Conservation (phyloP, 805 yeast species). For the Hanseniaspora clermontiae region DNA sequence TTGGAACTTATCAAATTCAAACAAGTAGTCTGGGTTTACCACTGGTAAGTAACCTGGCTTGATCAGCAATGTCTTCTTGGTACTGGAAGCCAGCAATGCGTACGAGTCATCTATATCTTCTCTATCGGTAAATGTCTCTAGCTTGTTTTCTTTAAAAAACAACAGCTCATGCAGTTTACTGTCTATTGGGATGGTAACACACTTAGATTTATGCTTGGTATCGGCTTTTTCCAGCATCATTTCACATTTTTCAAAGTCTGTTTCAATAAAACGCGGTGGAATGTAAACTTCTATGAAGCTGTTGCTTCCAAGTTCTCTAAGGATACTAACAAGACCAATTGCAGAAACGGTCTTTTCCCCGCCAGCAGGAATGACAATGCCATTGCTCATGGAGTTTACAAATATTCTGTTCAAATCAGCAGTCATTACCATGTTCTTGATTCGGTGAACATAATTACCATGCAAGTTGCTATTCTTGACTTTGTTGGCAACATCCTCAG, state of each 20-base stretch:
- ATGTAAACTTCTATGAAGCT: conserved; percentile 74
- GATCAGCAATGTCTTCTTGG: conserved; percentile 53
- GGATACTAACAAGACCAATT: conserved; percentile 36
- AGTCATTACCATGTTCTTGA: background rate
- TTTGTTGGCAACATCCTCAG: background rate
- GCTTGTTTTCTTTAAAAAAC: background rate
- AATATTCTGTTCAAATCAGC: background rate
- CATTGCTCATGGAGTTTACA: conserved; percentile 31
- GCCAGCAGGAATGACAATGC: conserved; percentile 63
- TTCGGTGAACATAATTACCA: background rate
- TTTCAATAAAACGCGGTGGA: conserved; percentile 42
- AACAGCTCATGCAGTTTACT: background rate
- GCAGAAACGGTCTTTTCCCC: conserved; percentile 56
- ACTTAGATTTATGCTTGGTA: conserved; percentile 31
- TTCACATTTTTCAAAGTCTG: background rate
- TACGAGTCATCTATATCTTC: conserved; percentile 51
- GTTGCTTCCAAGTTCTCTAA: conserved; percentile 54
- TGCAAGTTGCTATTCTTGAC: conserved; percentile 4
- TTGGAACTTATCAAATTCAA: conserved; percentile 32
- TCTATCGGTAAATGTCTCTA: background rate
- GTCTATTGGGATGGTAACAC: background rate
- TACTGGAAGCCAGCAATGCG: conserved; percentile 56
- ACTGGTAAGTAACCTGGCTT: conserved; percentile 62
- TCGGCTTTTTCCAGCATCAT: conserved; percentile 43
- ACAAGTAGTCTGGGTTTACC: conserved; percentile 40